phyloP scores from a whole-genome alignment of 441 rosid species.

The Lepidium campestre region DNA sequence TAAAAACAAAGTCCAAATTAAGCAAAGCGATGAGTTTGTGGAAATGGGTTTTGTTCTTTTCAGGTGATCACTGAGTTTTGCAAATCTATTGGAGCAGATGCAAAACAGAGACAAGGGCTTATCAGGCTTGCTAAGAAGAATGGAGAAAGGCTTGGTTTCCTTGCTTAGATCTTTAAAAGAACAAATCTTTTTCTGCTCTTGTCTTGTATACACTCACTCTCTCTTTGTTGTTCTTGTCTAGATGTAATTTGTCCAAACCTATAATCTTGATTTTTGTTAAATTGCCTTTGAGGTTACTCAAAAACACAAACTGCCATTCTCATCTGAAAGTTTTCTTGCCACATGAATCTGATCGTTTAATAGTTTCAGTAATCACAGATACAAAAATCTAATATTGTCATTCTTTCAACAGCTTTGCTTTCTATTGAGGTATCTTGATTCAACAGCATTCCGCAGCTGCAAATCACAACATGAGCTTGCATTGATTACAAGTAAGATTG shows the following conservation, averaged over 20 bases:
- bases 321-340: background rate
- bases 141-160: slow-evolving; percentile 90
- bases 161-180: slow-evolving; percentile 43
- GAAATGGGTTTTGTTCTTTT: background rate
- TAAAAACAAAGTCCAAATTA: background rate
- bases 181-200: background rate
- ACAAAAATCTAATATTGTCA: no score
- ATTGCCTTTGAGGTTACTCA: background rate
- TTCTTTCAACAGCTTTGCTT: no score
- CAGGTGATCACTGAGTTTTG: slow-evolving; percentile 95
- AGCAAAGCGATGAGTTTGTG: background rate
- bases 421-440: no score
- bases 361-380: no score
- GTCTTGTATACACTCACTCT: slow-evolving; percentile 5
- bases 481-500: background rate
- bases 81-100: slow-evolving; percentile 91
- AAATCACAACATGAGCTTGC: slow-evolving; percentile 25
- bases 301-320: background rate
- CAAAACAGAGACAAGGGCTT: slow-evolving; percentile 90
- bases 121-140: slow-evolving; percentile 93
- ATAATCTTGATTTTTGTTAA: slow-evolving; percentile 1
- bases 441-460: no score
- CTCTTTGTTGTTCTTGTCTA: slow-evolving; percentile 15
- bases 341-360: background rate
- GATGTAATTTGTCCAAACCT: slow-evolving; percentile 22